Percentiles rank a stretch among this genome's conserved stretches.
These are phyloP conservation scores for Nigrograna mackinnonii DNA, from an alignment of 2,329 filamentous ascomycete species.

Conservation along the genomic window DNA sequence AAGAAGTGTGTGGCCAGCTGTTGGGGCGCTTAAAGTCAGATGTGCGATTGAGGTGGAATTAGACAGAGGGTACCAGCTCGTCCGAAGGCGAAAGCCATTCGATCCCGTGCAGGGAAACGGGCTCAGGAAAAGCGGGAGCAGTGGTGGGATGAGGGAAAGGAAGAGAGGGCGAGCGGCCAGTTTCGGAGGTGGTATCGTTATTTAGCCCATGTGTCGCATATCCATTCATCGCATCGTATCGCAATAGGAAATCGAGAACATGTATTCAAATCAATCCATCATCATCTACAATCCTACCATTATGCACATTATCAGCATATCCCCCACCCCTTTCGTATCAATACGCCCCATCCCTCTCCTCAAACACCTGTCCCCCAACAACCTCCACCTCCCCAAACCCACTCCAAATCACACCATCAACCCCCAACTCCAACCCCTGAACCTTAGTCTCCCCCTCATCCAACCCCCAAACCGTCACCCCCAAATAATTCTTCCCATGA, in stretches of 20 bases:
- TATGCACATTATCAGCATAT: no score
- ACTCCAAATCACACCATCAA: constrained; percentile 56
- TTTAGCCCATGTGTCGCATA: background rate
- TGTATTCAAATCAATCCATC: background rate
- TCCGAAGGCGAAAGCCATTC: constrained; percentile 59
- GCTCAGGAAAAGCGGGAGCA: constrained; percentile 14
- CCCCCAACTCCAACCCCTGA: constrained; percentile 55
- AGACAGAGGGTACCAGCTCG: constrained; percentile 81
- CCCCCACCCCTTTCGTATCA: no score
- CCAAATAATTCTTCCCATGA: constrained; percentile 70
- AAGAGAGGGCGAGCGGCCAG: constrained; percentile 30
- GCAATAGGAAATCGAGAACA: background rate
- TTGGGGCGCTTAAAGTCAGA: constrained; percentile 78
- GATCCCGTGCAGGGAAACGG: constrained; percentile 52
- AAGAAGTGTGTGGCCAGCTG: constrained; percentile 86
- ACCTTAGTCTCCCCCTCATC: constrained; percentile 61
- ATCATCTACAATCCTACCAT: no score
- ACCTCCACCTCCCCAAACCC: constrained; percentile 51
- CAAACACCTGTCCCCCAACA: constrained; percentile 52
- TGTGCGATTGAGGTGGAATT: constrained; percentile 87
- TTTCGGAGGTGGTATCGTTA: constrained; percentile 21
- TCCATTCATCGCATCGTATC: background rate
- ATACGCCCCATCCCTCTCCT: constrained; percentile 55
- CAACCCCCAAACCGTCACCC: constrained; percentile 69
- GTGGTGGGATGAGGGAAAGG: constrained; percentile 16